phyloP scores from a whole-genome alignment of 805 yeast species.

The Kuraishia cidri region DNA sequence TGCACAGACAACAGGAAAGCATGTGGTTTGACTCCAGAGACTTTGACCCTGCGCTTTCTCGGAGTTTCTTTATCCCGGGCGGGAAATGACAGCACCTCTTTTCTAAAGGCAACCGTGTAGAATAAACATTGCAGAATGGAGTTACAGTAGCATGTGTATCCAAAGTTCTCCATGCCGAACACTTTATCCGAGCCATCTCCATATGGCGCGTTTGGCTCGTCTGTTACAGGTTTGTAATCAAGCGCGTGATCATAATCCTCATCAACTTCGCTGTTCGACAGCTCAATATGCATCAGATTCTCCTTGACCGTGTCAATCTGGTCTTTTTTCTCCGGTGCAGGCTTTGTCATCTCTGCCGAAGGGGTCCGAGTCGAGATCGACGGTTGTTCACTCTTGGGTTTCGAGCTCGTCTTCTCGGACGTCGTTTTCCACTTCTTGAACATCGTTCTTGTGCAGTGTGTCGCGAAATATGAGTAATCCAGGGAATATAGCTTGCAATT shows the following conservation, averaged over 20 bases:
- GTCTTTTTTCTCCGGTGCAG: neutral
- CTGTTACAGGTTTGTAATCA: slow-evolving; percentile 12
- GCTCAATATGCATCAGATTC: slow-evolving; percentile 11
- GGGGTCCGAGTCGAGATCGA: neutral
- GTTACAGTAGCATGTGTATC: slow-evolving; percentile 91
- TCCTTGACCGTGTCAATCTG: slow-evolving; percentile 7
- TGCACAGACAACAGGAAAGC: slow-evolving; percentile 18
- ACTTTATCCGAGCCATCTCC: slow-evolving; percentile 67
- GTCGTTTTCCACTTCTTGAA: slow-evolving; percentile 14
- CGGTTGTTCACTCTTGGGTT: slow-evolving; percentile 6
- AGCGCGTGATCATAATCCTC: slow-evolving; percentile 14
- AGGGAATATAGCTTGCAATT: too few relatives aligned
- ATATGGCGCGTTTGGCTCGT: slow-evolving; percentile 27
- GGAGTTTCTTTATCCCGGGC: slow-evolving; percentile 17
- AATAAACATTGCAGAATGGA: slow-evolving; percentile 85
- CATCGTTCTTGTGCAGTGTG: too few relatives aligned
- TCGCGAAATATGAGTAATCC: too few relatives aligned
- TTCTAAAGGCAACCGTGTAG: slow-evolving; percentile 63
- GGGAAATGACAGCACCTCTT: slow-evolving; percentile 41
- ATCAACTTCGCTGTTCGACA: slow-evolving; percentile 2
- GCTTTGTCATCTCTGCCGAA: neutral
- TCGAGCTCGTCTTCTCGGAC: slow-evolving; percentile 10
- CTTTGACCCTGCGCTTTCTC: slow-evolving; percentile 27
- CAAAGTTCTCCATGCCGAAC: slow-evolving; percentile 79
- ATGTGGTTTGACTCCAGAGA: slow-evolving; percentile 31